A percentile compares a stretch with the other conserved stretches of the same genome.
Conservation (phyloP, 176 grass and related monocot genomes). For the Avena eriantha region DNA sequence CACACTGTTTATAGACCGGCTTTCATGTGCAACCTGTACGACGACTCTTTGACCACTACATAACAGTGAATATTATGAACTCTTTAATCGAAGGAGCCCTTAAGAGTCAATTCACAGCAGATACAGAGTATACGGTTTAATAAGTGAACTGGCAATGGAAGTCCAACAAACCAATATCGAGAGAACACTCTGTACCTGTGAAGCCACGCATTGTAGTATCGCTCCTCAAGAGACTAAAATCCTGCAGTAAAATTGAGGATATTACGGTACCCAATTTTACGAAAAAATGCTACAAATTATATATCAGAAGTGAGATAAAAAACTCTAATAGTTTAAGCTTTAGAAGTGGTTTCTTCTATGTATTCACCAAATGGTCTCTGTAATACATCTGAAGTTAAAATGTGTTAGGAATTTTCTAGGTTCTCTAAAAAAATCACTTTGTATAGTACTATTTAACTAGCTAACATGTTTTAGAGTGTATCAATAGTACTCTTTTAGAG, state of each 20-base stretch:
- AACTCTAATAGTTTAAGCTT: no score
- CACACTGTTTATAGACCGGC: slow-evolving; percentile 43
- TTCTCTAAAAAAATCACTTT: no score
- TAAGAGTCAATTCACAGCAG: not conserved
- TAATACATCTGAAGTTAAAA: no score
- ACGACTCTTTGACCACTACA: slow-evolving; percentile 92
- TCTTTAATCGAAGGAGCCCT: slow-evolving; percentile 8
- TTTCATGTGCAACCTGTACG: slow-evolving; percentile 62
- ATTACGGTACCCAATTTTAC: slow-evolving; percentile 20
- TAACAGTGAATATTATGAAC: not conserved
- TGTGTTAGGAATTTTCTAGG: no score
- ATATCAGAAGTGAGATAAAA: no score
- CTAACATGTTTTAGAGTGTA: no score
- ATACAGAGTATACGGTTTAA: not conserved
- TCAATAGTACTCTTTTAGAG: no score
- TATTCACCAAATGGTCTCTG: no score
- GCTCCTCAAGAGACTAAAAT: slow-evolving; percentile 72
- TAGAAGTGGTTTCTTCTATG: no score
- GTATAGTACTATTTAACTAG: no score
- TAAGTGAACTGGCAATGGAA: not conserved
- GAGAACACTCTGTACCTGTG: slow-evolving; percentile 58
- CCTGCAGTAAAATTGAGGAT: slow-evolving; percentile 49
- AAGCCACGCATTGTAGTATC: slow-evolving; percentile 92
- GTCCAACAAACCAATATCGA: not conserved
- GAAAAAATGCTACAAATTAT: no score